phyloP scores from a whole-genome alignment of 139 green algal genomes.

The Micractinium sp. region DNA sequence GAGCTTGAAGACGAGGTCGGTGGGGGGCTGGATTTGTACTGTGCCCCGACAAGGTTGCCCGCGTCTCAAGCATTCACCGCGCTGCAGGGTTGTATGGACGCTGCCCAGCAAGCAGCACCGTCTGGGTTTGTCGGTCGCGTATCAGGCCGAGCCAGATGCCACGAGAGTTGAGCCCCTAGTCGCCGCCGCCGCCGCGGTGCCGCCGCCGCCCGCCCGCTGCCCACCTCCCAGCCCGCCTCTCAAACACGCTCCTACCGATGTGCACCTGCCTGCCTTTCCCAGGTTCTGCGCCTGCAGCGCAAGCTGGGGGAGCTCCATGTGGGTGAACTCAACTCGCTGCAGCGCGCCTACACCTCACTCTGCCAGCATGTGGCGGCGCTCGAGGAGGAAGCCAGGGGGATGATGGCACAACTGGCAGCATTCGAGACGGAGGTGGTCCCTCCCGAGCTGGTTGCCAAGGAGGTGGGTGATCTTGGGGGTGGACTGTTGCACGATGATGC shows the following conservation, averaged over 20 bases:
- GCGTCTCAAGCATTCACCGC: too few relatives aligned
- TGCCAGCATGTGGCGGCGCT: conserved; percentile 20
- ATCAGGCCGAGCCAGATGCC: too few relatives aligned
- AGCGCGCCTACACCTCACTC: conserved; percentile 18
- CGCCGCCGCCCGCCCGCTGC: neutral
- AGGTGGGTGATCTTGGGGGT: neutral
- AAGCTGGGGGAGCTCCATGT: conserved; percentile 26
- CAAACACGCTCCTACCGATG: too few relatives aligned
- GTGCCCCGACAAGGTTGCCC: too few relatives aligned
- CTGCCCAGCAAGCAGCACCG: too few relatives aligned
- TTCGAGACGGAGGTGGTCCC: conserved; percentile 19
- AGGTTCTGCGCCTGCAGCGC: conserved; percentile 20
- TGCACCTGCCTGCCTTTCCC: neutral
- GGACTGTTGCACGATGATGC: neutral
- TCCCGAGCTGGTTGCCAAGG: conserved; percentile 7
- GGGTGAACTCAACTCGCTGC: conserved; percentile 4
- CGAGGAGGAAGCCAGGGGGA: neutral
- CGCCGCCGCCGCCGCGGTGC: neutral
- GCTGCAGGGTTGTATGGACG: too few relatives aligned
- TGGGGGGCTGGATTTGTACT: too few relatives aligned
- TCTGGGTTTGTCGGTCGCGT: too few relatives aligned
- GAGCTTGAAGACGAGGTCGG: too few relatives aligned
- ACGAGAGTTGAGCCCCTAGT: neutral
- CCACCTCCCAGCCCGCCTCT: neutral
- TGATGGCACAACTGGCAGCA: neutral